Conservation (phyloP, 2,329 filamentous ascomycete species). For the Sporothrix pseudoabietina region DNA sequence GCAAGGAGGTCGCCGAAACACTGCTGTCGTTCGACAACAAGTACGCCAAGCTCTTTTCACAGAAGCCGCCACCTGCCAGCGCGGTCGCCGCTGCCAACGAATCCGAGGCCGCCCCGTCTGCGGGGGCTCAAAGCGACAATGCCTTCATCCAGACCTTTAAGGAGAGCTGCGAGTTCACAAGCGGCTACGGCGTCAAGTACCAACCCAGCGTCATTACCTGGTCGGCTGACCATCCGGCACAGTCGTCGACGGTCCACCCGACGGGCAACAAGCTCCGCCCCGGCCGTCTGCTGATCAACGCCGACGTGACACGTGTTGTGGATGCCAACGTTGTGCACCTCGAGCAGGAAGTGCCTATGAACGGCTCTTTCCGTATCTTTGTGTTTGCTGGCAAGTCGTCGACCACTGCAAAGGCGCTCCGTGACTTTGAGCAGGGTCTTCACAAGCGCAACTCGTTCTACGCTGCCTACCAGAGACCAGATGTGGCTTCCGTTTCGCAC, state of each 20-base stretch:
- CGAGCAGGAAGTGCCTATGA: slow-evolving; percentile 85
- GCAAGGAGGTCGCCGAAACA: slow-evolving; percentile 80
- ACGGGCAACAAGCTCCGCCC: slow-evolving; percentile 66
- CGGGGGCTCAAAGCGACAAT: slow-evolving; percentile 54
- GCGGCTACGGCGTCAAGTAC: slow-evolving; percentile 88
- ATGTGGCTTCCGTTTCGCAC: slow-evolving; percentile 65
- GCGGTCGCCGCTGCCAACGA: slow-evolving; percentile 62
- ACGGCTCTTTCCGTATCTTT: slow-evolving; percentile 85
- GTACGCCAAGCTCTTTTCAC: slow-evolving; percentile 88
- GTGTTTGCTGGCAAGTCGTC: slow-evolving; percentile 74
- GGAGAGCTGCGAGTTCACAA: slow-evolving; percentile 87
- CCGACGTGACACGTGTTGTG: slow-evolving; percentile 80
- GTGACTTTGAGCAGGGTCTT: slow-evolving; percentile 69
- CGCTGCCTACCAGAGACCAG: slow-evolving; percentile 62
- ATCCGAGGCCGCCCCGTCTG: slow-evolving; percentile 46
- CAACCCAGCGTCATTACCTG: slow-evolving; percentile 82
- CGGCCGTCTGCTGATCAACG: slow-evolving; percentile 74
- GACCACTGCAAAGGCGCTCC: slow-evolving; percentile 63
- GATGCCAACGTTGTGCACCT: slow-evolving; percentile 89
- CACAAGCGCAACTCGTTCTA: slow-evolving; percentile 72
- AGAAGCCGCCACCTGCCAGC: slow-evolving; percentile 69
- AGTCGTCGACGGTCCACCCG: slow-evolving; percentile 70
- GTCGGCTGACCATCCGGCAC: slow-evolving; percentile 70
- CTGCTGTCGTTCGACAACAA: slow-evolving; percentile 84
- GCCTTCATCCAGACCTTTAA: slow-evolving; percentile 90